Conservation (phyloP, 306 rosid genomes). For the Gastrolobium bilobum region DNA sequence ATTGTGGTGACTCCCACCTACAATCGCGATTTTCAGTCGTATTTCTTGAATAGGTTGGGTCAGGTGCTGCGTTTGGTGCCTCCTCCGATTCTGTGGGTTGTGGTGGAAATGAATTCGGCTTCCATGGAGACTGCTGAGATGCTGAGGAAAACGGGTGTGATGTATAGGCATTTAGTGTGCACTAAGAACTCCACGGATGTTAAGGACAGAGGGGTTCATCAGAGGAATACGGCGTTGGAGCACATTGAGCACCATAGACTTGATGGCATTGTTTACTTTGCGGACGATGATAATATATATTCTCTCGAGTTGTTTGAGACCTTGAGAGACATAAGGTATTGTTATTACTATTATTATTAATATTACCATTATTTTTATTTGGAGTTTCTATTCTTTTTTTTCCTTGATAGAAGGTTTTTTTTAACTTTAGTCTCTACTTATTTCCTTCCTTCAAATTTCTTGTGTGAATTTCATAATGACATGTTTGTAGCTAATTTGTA, state of each 20-base stretch:
- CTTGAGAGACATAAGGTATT: constrained; percentile 82
- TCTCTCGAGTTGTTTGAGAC: constrained; percentile 79
- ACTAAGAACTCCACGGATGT: constrained; percentile 64
- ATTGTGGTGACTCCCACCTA: constrained; percentile 92
- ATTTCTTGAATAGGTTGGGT: constrained; percentile 80
- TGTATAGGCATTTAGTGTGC: constrained; percentile 94
- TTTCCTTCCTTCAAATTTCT: neutral
- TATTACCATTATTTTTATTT: neutral
- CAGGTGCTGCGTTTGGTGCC: constrained; percentile 84
- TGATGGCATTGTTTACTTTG: constrained; percentile 94
- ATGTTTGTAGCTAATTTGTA: neutral
- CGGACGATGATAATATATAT: constrained; percentile 91
- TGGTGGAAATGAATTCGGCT: constrained; percentile 84
- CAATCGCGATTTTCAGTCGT: constrained; percentile 74
- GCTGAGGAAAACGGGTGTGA: constrained; percentile 91
- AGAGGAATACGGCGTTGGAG: constrained; percentile 93
- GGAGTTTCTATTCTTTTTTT: neutral
- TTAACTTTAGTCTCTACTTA: neutral
- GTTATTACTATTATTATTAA: neutral
- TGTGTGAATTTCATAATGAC: neutral
- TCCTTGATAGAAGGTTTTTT: neutral
- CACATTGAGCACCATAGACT: constrained; percentile 89
- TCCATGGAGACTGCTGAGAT: constrained; percentile 91
- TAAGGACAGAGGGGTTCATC: constrained; percentile 96
- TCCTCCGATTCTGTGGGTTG: constrained; percentile 89